Evolutionary conservation across 1,284 basidiomycete species (phyloP), one percentile per base, ranked within the genome.

Genomic region (Puccinia horiana): DNA sequence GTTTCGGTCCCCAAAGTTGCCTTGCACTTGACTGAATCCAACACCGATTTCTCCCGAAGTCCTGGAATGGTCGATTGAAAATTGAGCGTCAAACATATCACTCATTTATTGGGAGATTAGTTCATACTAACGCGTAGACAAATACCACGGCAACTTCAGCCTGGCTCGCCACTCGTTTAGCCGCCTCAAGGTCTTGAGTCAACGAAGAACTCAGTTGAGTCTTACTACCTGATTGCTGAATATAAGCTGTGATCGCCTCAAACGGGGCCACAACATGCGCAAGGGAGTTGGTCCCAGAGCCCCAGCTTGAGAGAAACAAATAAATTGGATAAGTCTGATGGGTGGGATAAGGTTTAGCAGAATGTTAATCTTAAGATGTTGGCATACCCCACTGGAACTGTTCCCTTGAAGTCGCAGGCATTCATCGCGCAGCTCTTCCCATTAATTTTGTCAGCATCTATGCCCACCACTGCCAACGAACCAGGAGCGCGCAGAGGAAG

Each of bases 401-500:
- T 52, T 4, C 49, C 49, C 20, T 52, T 52, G 11, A 52, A 20
- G 49, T 52, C 49, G 20, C 49, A 52, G 11, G 49, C 49, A 23
- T 52, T 52, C 49, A 52, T 52, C 49, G 49, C 11, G 18, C 49
- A 52, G 20, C 12, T 23, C 20, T 52, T 23, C 49, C 49, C 49
- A 52, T 52, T 52, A 23, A 52, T 63, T 40, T 42, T 32, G n/a
- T 74, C 75, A 40, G 81, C 81, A 56, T 82, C 81, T 20, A 49
- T 37, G 29, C 76, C 82, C 52, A 83, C 65, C 5, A 83, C 52
- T 1, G 9, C 54, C 49, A 83, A 26, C 29, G 79, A 18, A 16
- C 54, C 35, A 4, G 82, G 82, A 6, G 75, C 47, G 42, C 83
- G 82, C 12, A 85, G 83, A 5, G 84, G 84, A 12, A 85, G 80